Evolutionary conservation across 2,329 filamentous ascomycete genomes (phyloP).

Genomic region (Paraphaeosphaeria minitans): DNA sequence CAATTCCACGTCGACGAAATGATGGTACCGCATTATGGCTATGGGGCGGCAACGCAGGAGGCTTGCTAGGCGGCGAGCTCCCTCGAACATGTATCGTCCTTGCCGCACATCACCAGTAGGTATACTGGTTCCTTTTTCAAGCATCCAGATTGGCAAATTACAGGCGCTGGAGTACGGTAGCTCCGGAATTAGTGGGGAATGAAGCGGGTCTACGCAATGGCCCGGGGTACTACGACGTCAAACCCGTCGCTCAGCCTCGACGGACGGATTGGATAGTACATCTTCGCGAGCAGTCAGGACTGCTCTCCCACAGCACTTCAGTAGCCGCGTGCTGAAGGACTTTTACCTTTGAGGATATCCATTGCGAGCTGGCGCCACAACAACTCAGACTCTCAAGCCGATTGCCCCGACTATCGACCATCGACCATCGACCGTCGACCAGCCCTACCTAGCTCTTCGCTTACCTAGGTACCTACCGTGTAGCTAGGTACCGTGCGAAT

Average conservation of each 20-base stretch:
- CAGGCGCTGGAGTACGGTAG: background rate
- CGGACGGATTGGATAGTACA: background rate
- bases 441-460: slow-evolving; percentile 20
- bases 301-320: background rate
- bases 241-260: background rate
- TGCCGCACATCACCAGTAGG: no score
- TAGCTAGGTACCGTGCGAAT: background rate
- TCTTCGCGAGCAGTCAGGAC: background rate
- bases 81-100: no score
- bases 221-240: background rate
- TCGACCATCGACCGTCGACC: slow-evolving; percentile 20
- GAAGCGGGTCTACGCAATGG: background rate
- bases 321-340: background rate
- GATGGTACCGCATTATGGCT: no score
- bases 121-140: background rate
- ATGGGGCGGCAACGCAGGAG: no score
- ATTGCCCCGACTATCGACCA: background rate
- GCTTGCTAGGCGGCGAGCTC: no score
- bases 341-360: background rate
- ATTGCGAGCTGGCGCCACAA: background rate
- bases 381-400: background rate
- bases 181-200: background rate
- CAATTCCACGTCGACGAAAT: background rate
- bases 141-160: background rate
- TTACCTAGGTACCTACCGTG: no score